Evolutionary conservation across 169 alveolate genomes (phyloP).

Genomic region (Plasmodium chabaudi): DNA sequence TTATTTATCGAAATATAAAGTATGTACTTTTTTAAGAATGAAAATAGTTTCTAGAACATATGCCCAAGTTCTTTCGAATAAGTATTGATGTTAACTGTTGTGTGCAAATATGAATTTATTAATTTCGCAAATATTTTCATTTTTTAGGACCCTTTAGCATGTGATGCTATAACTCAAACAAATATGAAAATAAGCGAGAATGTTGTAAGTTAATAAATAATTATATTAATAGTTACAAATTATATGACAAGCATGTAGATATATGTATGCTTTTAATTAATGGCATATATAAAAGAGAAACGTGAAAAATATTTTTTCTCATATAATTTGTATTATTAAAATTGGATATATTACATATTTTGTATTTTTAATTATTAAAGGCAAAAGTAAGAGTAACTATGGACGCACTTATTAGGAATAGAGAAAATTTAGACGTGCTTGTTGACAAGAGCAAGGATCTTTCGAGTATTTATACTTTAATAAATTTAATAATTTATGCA

Average conservation of each 20-base stretch:
- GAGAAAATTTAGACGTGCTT: slow-evolving; percentile 75
- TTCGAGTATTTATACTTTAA: slow-evolving; percentile 36
- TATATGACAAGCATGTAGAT: not conserved
- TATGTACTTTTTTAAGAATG: not conserved
- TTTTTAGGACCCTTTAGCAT: slow-evolving; percentile 62
- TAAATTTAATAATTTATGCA: not conserved
- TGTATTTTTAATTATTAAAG: slow-evolving; percentile 27
- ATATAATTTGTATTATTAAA: not conserved
- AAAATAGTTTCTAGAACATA: not conserved
- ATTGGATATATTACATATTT: not conserved
- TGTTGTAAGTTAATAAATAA: slow-evolving; percentile 23
- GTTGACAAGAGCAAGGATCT: slow-evolving; percentile 77
- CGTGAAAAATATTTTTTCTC: not conserved
- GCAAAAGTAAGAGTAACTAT: slow-evolving; percentile 72
- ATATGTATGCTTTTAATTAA: not conserved
- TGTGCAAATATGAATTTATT: not conserved
- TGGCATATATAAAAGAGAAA: no score
- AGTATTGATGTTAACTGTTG: not conserved
- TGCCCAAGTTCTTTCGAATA: not conserved
- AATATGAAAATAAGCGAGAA: slow-evolving; percentile 72
- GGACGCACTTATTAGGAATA: slow-evolving; percentile 73
- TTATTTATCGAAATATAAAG: slow-evolving; percentile 68
- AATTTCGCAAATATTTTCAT: not conserved
- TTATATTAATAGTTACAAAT: not conserved
- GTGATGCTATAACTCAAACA: slow-evolving; percentile 76